Evolutionary conservation across 768 basidiomycete genomes (phyloP).

Genomic region (Pulveroboletus frians): DNA sequence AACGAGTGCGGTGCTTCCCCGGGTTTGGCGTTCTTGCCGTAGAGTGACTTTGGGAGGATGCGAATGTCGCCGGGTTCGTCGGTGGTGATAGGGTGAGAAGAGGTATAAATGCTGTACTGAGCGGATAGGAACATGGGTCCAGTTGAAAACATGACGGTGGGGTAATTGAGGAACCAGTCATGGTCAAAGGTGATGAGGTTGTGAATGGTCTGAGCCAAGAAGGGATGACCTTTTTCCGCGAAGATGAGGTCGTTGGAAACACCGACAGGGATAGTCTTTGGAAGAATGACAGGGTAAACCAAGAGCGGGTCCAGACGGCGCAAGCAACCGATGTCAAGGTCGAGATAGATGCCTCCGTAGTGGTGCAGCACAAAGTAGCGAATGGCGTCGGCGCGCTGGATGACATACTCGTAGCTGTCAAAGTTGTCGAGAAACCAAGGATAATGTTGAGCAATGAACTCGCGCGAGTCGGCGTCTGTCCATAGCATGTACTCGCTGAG

Average conservation of each 20-base stretch:
- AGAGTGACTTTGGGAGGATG: conserved; percentile 92
- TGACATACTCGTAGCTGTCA: conserved; percentile 84
- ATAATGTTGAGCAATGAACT: conserved; percentile 85
- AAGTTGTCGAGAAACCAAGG: conserved; percentile 92
- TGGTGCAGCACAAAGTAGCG: conserved; percentile 97
- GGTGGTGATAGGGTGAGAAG: conserved; percentile 55
- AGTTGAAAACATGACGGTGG: conserved; percentile 99
- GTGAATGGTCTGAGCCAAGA: conserved; percentile 91
- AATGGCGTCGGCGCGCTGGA: conserved; percentile 95
- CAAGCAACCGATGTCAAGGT: conserved; percentile 93
- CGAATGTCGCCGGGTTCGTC: conserved; percentile 67
- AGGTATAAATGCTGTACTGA: conserved; percentile 83
- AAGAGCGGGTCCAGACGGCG: conserved; percentile 84
- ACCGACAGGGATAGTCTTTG: conserved; percentile 94
- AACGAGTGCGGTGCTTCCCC: conserved; percentile 85
- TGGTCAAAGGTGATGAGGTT: conserved; percentile 90
- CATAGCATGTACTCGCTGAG: conserved; percentile 91
- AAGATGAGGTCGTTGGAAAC: conserved; percentile 98
- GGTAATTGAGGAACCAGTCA: conserved; percentile 92
- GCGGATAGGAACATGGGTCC: conserved; percentile 98
- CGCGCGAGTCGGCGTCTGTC: conserved; percentile 88
- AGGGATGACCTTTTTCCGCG: conserved; percentile 75
- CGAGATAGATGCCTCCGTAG: conserved; percentile 93
- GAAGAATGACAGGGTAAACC: conserved; percentile 81
- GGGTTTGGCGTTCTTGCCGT: conserved; percentile 89